phyloP scores from a whole-genome alignment of 148 eudicot species.

The Dianthus caryophyllus region DNA sequence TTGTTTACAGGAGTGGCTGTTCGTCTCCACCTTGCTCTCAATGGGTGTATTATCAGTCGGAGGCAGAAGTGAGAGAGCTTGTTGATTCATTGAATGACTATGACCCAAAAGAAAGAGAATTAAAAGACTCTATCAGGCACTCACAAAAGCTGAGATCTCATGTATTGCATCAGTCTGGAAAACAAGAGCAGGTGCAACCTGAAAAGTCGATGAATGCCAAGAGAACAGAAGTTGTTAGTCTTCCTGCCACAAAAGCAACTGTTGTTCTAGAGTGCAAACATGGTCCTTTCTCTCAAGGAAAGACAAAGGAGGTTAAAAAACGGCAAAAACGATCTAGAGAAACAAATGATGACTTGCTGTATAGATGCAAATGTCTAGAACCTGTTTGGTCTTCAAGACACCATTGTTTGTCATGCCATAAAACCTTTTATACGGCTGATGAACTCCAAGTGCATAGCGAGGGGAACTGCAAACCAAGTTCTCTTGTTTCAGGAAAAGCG shows the following conservation, averaged over 20 bases:
- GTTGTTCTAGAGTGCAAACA: conserved; percentile 38
- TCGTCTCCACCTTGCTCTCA: conserved; percentile 21
- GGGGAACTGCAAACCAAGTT: conserved; percentile 32
- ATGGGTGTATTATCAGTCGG: conserved; percentile 54
- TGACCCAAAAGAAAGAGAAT: conserved; percentile 46
- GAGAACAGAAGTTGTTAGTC: conserved; percentile 13
- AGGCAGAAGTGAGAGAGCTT: conserved; percentile 41
- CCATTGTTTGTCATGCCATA: conserved; percentile 61
- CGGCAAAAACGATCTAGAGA: conserved; percentile 33
- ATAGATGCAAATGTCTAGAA: conserved; percentile 64
- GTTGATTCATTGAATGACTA: conserved; percentile 38
- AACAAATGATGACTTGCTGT: conserved; percentile 31
- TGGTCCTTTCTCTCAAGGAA: conserved; percentile 40
- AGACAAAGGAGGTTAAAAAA: conserved; percentile 31
- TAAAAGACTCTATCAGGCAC: conserved; percentile 45
- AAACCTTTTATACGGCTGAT: conserved; percentile 33
- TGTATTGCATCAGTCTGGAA: conserved; percentile 31
- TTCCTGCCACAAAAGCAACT: conserved; percentile 38
- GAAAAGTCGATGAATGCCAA: conserved; percentile 22
- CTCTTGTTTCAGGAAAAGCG: conserved; percentile 27
- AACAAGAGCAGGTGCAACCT: conserved; percentile 19
- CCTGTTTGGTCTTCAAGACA: conserved; percentile 48
- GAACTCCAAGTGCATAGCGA: conserved; percentile 43
- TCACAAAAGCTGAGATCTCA: conserved; percentile 40
- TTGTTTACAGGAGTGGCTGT: conserved; percentile 25